Evolutionary conservation across 805 yeast species (phyloP), one percentile per base, ranked within the genome.

Genomic region (Kodamaea hsintzibuensis): DNA sequence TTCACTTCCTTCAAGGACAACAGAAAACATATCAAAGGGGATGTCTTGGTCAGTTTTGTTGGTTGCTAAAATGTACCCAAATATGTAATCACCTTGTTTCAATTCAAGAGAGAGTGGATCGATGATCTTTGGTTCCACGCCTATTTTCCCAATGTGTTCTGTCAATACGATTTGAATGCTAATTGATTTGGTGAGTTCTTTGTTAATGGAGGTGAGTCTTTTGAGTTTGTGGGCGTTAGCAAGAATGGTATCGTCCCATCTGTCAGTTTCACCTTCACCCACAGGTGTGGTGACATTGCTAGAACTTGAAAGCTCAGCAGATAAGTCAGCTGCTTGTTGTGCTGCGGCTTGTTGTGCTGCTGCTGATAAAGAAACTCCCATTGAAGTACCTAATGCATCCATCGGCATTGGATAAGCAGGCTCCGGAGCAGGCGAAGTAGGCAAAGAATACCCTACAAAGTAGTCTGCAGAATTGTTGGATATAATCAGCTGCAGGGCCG

Each of bases 21-120:
- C 77, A 27, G 68, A 65, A 51, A 74, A 72, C 73, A 70, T 70
- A 48, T 74, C 78, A 55, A 74, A 74, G 5, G 77, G 76, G 42
- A 74, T 61, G 2, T 60, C 61, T 7, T 55, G 53, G 7, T 55
- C 51, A 3, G 70, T 64, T 16, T 62, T 66, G 55, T 74, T 74
- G 10, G 57, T 59, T 13, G 73, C 66, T 22, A 64, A 56, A 3
- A 74, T 66, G 55, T 64, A 71, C 7, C 79, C 79, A 58, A 68
- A 69, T 16, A 74, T 54, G 54, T 58, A 72, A 56, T 74, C 74
- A 37, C 75, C 74, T 59, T 74, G 78, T 33, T 61, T 66, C 42
- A 70, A 61, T 55, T 70, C 72, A 46, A 68, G 57, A 2, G 62
- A 49, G 54, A 66, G 63, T 3, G 76, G 72, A 45, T 70, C 69